Conservation (phyloP, 1,284 basidiomycete genomes). For the Tilletia indica region DNA sequence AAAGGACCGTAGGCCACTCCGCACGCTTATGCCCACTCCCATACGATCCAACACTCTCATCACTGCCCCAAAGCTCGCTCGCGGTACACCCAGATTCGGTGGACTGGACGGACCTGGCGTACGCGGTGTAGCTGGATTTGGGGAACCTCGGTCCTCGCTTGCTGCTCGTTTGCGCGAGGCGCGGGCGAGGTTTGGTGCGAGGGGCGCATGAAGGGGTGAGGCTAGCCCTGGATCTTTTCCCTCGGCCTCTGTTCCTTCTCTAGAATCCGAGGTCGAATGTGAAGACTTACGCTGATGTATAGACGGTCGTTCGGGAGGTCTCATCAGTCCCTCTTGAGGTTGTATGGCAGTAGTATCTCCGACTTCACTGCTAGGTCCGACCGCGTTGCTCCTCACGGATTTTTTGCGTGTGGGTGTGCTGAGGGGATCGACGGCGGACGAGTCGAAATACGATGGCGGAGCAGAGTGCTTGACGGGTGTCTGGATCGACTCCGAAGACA, state of each 20-base stretch:
- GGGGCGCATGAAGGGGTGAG: slow-evolving; percentile 5
- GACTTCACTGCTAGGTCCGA: no score
- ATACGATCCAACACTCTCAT: not conserved
- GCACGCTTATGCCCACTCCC: slow-evolving; percentile 9
- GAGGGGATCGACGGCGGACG: not conserved
- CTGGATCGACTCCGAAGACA: not conserved
- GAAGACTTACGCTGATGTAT: no score
- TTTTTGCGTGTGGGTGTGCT: not conserved
- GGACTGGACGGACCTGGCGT: not conserved
- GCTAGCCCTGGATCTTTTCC: not conserved
- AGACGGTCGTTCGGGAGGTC: no score
- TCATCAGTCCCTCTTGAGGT: no score
- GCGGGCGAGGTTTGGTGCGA: not conserved
- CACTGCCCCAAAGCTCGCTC: not conserved
- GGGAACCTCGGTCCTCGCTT: not conserved
- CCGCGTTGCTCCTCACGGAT: not conserved
- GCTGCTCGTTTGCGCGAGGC: not conserved
- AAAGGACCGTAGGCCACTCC: not conserved
- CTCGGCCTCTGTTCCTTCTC: no score
- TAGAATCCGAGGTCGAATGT: no score
- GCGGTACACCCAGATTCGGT: not conserved
- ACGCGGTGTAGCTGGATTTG: no score
- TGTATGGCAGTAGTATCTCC: no score
- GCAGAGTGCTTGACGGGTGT: not conserved
- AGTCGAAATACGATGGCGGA: not conserved